Conservation (phyloP, 2,329 filamentous ascomycete genomes). For the Pseudocercospora ulei region DNA sequence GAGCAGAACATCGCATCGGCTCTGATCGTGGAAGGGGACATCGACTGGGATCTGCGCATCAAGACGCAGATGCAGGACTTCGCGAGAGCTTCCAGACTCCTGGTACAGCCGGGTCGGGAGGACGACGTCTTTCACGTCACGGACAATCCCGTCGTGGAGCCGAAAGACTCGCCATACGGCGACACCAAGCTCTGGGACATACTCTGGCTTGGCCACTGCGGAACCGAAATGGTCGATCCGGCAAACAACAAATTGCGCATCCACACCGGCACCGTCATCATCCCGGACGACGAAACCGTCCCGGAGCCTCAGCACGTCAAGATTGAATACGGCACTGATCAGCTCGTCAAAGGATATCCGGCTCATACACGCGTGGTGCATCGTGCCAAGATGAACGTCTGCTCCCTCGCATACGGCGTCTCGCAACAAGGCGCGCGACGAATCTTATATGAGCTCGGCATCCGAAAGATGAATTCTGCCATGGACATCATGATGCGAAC, state of each 20-base stretch:
- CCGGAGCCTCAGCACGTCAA: slow-evolving; percentile 21
- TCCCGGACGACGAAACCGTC: slow-evolving; percentile 23
- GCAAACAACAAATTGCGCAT: slow-evolving; percentile 11
- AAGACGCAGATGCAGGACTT: slow-evolving; percentile 33
- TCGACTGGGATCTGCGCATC: slow-evolving; percentile 40
- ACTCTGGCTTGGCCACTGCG: slow-evolving; percentile 39
- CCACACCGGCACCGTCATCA: slow-evolving; percentile 23
- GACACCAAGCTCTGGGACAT: slow-evolving; percentile 33
- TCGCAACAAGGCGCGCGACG: slow-evolving; percentile 38
- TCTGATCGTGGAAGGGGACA: slow-evolving; percentile 40
- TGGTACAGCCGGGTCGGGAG: slow-evolving; percentile 27
- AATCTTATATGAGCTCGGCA: slow-evolving; percentile 39
- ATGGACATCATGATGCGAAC: slow-evolving; percentile 31
- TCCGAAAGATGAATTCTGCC: slow-evolving; percentile 35
- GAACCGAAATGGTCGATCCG: slow-evolving; percentile 30
- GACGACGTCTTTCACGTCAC: slow-evolving; percentile 13
- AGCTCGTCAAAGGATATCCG: slow-evolving; percentile 14
- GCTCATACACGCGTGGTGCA: slow-evolving; percentile 40
- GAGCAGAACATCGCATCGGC: slow-evolving; percentile 34
- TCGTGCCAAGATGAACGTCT: slow-evolving; percentile 35
- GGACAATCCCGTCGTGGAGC: slow-evolving; percentile 8
- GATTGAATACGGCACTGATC: slow-evolving; percentile 17
- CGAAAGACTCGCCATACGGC: slow-evolving; percentile 24
- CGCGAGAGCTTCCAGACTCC: slow-evolving; percentile 35
- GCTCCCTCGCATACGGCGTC: slow-evolving; percentile 41